Evolutionary conservation across 306 rosid species (phyloP).

Genomic region (Quercus suber): DNA sequence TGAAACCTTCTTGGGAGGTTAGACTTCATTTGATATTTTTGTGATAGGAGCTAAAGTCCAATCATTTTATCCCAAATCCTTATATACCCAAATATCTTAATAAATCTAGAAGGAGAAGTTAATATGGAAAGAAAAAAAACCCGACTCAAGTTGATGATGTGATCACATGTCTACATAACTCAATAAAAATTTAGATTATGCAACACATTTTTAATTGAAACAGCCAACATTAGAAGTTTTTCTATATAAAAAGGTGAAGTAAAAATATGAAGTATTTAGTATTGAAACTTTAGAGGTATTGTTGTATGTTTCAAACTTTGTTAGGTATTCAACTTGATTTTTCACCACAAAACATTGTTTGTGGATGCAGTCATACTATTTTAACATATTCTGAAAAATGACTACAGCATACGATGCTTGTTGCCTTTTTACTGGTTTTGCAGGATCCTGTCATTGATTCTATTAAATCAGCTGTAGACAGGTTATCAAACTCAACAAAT

Average conservation of each 20-base stretch:
- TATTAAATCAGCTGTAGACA: slow-evolving; percentile 88
- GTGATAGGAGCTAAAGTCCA: neutral
- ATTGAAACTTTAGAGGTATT: neutral
- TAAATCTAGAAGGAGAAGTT: neutral
- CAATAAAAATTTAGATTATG: neutral
- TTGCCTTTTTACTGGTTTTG: slow-evolving; percentile 19
- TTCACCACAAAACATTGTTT: neutral
- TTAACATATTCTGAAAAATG: neutral
- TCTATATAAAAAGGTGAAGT: neutral
- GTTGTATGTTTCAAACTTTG: neutral
- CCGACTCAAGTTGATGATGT: neutral
- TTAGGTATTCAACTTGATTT: neutral
- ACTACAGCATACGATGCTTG: neutral
- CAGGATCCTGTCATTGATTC: slow-evolving; percentile 91
- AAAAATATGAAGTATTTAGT: neutral
- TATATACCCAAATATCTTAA: neutral
- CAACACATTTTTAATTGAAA: neutral
- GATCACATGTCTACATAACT: neutral
- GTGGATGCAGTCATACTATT: neutral
- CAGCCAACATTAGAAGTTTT: neutral
- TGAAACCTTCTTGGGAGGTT: neutral
- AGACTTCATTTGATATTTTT: neutral
- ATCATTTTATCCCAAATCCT: neutral
- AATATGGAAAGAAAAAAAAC: neutral
- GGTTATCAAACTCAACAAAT: slow-evolving; percentile 85